Base-by-base conservation (phyloP, 1,284 basidiomycete genomes). In the Tylopilus sp. region DNA sequence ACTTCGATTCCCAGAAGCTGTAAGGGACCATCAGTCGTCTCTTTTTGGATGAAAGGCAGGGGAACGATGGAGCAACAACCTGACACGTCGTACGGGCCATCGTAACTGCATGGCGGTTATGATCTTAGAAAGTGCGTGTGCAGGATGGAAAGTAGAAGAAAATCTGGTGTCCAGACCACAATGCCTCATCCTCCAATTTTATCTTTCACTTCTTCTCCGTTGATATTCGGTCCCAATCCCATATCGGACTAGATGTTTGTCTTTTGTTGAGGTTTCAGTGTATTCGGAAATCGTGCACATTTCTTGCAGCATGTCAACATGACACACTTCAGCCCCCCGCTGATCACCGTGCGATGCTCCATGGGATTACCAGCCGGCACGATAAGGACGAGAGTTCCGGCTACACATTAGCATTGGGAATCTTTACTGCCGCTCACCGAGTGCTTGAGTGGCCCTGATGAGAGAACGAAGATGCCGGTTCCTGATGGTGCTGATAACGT, bases 201-300 rank as follows among this genome's bases (percentile, higher is more conserved):
- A 35, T 29, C 24, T 15, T 53, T 29, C 41, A 18, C 20, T 10
- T 26, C 30, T 24, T 7, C 31, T 28, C 20, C 30, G 21, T 21
- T 17, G 12, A 41, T 36, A 18, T 30, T 18, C 34, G 21, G 6
- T 20, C 24, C 29, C 7, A 7, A 35, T 26, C 35, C 38, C 4
- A 29, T 36, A 35, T 44, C 4, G 31, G 18, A 44, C 28, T 10
- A 28, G 24, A 29, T 11, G 7, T 42, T 33, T 21, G n/a, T 42
- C 33, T 24, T 37, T 34, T 12, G 12, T 21, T 20, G 28, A 33
- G 17, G 33, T 36, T 15, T 28, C 41, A 34, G 30, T 38, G 24
- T 36, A 54, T 35, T 44, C 21, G n/a, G 30, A 53, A 54, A 43
- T 35, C 5, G 7, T 38, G 2, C 28, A 43, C 30, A 17, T 15